Conservation (phyloP, 2,329 filamentous ascomycete species). For the Phaeomoniella chlamydospora region DNA sequence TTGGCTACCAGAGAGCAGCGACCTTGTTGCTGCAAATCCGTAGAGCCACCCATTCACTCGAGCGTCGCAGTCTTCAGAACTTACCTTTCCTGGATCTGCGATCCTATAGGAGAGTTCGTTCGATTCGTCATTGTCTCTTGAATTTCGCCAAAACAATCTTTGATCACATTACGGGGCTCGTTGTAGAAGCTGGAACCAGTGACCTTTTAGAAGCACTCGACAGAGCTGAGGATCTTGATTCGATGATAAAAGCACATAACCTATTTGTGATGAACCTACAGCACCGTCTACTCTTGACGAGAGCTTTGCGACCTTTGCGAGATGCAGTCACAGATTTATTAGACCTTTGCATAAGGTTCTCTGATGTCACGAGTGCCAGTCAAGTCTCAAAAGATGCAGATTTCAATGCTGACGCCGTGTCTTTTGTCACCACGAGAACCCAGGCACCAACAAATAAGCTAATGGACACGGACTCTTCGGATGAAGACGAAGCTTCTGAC, state of each 20-base stretch:
- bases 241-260: conserved; percentile 60
- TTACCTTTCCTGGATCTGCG: conserved; percentile 18
- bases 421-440: conserved; percentile 9
- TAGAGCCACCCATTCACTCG: conserved; percentile 53
- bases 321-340: conserved; percentile 61
- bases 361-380: conserved; percentile 31
- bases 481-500: conserved; percentile 12
- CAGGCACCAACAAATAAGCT: conserved; percentile 4
- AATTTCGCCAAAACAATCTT: conserved; percentile 68
- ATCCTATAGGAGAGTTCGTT: conserved; percentile 35
- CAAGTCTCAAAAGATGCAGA: conserved; percentile 1
- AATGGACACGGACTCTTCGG: conserved; percentile 4
- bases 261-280: conserved; percentile 48
- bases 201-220: conserved; percentile 44
- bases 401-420: conserved; percentile 5
- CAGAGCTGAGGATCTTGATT: conserved; percentile 58
- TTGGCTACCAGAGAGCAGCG: conserved; percentile 57
- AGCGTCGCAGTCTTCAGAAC: conserved; percentile 29
- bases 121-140: conserved; percentile 48
- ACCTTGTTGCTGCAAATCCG: conserved; percentile 65
- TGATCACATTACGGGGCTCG: conserved; percentile 60
- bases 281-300: conserved; percentile 55
- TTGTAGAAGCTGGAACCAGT: conserved; percentile 46
- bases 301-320: conserved; percentile 54
- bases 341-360: conserved; percentile 58